These are phyloP conservation scores for Penicillium sp. DNA, from an alignment of 2,329 filamentous ascomycete genomes.

Conservation along the genomic window DNA sequence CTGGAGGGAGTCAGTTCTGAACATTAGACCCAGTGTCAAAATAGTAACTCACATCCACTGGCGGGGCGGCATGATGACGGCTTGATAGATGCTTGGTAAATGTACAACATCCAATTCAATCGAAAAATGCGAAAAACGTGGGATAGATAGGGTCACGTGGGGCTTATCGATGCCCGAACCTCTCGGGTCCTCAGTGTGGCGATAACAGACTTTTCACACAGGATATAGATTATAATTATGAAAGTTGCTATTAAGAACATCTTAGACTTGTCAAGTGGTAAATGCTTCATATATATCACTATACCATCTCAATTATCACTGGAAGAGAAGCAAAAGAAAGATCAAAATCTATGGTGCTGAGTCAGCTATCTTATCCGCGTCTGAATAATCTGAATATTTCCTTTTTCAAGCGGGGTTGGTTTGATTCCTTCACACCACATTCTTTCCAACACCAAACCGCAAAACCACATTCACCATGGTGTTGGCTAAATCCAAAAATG, in stretches of 20 bases:
- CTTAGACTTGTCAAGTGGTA: not conserved
- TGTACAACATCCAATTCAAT: not conserved
- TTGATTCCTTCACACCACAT: constrained; percentile 6
- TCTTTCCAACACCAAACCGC: constrained; percentile 12
- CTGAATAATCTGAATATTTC: constrained; percentile 28
- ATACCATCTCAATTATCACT: not conserved
- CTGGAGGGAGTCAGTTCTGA: constrained; percentile 43
- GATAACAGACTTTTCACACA: not conserved
- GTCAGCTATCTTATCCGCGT: constrained; percentile 34
- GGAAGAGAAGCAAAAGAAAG: not conserved
- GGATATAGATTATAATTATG: not conserved
- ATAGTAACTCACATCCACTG: constrained; percentile 66
- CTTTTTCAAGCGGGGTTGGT: constrained; percentile 28
- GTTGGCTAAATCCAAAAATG: constrained; percentile 89
- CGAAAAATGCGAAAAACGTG: constrained; percentile 28
- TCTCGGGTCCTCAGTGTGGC: constrained; percentile 21
- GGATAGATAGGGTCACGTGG: constrained; percentile 33
- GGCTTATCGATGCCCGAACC: constrained; percentile 29
- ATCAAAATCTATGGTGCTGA: constrained; percentile 12
- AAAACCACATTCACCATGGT: constrained; percentile 56
- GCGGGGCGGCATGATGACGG: constrained; percentile 66
- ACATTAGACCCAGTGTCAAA: not conserved
- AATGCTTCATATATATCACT: too few species aligned
- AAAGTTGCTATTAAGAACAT: not conserved
- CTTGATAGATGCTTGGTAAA: not conserved